Evolutionary conservation across 2,329 filamentous ascomycete genomes (phyloP).

Genomic region (Cadophora luteo-olivacea): DNA sequence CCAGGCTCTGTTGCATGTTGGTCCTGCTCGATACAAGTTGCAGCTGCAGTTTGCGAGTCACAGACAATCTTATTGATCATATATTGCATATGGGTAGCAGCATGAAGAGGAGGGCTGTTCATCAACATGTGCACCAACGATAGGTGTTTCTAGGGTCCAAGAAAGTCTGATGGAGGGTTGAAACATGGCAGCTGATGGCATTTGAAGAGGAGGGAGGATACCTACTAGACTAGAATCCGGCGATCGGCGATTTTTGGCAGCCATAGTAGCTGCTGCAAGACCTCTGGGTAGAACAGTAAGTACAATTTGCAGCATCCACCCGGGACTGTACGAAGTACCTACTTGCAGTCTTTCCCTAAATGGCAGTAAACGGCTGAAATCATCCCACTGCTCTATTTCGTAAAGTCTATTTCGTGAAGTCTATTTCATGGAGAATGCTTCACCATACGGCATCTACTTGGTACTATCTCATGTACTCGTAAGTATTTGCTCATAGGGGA

Average conservation of each 20-base stretch:
- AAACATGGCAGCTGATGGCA: constrained; percentile 5
- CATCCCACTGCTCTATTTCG: background rate
- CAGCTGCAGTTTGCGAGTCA: constrained; percentile 1
- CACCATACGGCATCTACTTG: no score
- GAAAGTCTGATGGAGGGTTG: background rate
- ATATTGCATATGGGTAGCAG: background rate
- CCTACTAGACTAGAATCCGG: background rate
- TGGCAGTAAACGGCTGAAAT: background rate
- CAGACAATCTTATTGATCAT: background rate
- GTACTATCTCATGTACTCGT: background rate
- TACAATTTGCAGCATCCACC: background rate
- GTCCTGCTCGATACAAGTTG: background rate
- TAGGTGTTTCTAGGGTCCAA: background rate
- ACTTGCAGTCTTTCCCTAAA: background rate
- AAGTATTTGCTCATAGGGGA: background rate
- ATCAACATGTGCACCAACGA: background rate
- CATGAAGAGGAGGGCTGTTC: background rate
- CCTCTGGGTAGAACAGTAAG: background rate
- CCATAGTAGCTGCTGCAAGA: background rate
- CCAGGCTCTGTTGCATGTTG: background rate
- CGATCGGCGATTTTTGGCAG: constrained; percentile 5
- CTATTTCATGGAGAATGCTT: no score
- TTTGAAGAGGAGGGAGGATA: background rate
- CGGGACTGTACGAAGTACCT: background rate
- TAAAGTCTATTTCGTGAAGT: no score